Percentiles rank a stretch among this genome's conserved stretches.
These are phyloP conservation scores for Ceraceosorus bombacis DNA, from an alignment of 1,284 basidiomycete species.

Conservation along the genomic window DNA sequence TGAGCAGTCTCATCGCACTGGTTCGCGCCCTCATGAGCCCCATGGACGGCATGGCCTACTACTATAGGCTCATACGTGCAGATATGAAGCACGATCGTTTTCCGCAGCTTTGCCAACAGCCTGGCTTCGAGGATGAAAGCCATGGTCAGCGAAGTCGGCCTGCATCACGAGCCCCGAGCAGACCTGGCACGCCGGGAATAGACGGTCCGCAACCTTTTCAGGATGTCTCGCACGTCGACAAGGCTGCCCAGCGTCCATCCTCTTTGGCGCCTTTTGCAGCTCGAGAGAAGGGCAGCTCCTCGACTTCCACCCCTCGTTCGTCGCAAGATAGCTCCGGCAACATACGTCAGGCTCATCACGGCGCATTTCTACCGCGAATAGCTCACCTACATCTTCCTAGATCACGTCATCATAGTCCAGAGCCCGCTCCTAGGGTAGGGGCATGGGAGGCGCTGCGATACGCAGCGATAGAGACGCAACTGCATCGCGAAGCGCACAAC, in stretches of 20 bases:
- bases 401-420: not conserved
- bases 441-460: constrained; percentile 40
- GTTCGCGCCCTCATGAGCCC: constrained; percentile 49
- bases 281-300: not conserved
- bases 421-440: constrained; percentile 24
- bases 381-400: not conserved
- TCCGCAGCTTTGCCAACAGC: not conserved
- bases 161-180: not conserved
- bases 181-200: constrained; percentile 16
- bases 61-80: constrained; percentile 47
- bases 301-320: not conserved
- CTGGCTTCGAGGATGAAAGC: too few species aligned
- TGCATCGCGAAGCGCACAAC: constrained; percentile 27
- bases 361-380: not conserved
- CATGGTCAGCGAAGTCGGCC: too few species aligned
- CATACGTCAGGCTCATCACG: not conserved
- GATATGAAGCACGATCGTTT: constrained; percentile 28
- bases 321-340: not conserved
- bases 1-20: constrained; percentile 54
- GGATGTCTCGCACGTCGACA: too few species aligned
- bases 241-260: not conserved
- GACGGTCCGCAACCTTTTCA: not conserved
- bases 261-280: not conserved
- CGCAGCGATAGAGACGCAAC: constrained; percentile 26
- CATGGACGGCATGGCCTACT: constrained; percentile 61